Conservation (phyloP, 257 asterid genomes). For the Ilex aquifolium region DNA sequence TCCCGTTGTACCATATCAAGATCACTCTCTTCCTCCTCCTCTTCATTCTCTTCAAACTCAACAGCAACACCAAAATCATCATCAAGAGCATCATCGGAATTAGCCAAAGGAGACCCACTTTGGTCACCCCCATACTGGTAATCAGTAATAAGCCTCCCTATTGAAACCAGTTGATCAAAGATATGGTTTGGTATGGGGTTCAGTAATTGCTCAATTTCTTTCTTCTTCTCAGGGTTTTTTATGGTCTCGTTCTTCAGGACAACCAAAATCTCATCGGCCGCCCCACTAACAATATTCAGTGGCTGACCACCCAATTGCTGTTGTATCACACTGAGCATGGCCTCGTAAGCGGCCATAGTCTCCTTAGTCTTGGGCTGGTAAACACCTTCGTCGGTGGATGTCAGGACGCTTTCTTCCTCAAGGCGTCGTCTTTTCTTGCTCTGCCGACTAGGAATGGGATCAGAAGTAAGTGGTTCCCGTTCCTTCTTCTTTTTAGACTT, state of each 20-base stretch:
- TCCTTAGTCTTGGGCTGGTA: conserved; percentile 68
- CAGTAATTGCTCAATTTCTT: conserved; percentile 52
- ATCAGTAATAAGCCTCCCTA: conserved; percentile 43
- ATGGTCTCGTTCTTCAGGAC: conserved; percentile 46
- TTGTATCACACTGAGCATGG: conserved; percentile 57
- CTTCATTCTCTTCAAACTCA: conserved; percentile 56
- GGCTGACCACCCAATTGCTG: conserved; percentile 61
- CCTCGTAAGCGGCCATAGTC: conserved; percentile 56
- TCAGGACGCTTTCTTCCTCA: conserved; percentile 57
- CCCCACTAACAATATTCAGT: conserved; percentile 51
- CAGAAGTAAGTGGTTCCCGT: conserved; percentile 29
- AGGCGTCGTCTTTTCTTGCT: conserved; percentile 47
- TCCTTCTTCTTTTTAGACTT: conserved; percentile 55
- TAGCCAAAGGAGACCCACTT: conserved; percentile 18
- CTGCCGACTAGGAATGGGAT: conserved; percentile 31
- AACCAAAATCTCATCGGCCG: conserved; percentile 64
- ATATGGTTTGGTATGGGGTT: conserved; percentile 35
- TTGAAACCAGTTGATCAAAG: conserved; percentile 43
- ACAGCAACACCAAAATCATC: conserved; percentile 64
- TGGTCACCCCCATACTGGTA: conserved; percentile 32
- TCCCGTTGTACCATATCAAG: conserved; percentile 43
- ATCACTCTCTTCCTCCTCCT: conserved; percentile 56
- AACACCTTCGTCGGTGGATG: conserved; percentile 50
- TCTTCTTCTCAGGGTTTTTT: conserved; percentile 51
- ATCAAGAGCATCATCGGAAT: conserved; percentile 42